Evolutionary conservation across 2,329 filamentous ascomycete species (phyloP).

Genomic region (Epichloe typhina): DNA sequence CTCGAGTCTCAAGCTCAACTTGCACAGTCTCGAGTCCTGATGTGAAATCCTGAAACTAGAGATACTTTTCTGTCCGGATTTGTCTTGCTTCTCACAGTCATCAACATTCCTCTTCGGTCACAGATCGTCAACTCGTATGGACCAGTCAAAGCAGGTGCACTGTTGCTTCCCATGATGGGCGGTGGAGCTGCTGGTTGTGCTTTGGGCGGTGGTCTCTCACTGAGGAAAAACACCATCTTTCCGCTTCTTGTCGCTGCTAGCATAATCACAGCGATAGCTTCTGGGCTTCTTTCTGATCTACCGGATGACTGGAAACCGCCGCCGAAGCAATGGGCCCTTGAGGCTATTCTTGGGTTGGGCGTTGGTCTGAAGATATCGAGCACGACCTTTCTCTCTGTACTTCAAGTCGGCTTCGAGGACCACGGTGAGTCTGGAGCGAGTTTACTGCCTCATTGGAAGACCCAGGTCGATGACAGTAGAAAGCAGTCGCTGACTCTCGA

Average conservation of each 20-base stretch:
- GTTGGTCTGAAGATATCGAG: conserved; percentile 10
- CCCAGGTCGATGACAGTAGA: background rate
- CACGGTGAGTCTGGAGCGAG: conserved; percentile 6
- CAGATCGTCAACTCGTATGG: conserved; percentile 12
- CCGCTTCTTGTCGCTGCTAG: conserved; percentile 9
- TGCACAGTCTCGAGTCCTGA: too few species aligned
- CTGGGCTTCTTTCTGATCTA: conserved; percentile 9
- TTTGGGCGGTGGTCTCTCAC: conserved; percentile 7
- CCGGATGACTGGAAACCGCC: conserved; percentile 5
- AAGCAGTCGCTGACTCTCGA: background rate
- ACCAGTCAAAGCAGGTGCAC: conserved; percentile 11
- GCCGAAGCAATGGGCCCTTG: conserved; percentile 8
- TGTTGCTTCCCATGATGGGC: conserved; percentile 12
- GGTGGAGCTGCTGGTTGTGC: conserved; percentile 9
- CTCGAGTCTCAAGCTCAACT: too few species aligned
- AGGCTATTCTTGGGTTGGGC: conserved; percentile 10
- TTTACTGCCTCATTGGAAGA: background rate
- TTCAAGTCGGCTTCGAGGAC: conserved; percentile 11
- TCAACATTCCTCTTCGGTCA: conserved; percentile 12
- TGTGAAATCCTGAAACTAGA: background rate
- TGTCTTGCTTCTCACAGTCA: conserved; percentile 9
- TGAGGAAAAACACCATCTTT: conserved; percentile 10
- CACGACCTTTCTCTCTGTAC: conserved; percentile 10
- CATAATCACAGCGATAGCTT: conserved; percentile 7
- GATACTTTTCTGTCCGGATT: conserved; percentile 11